A percentile compares a stretch with the other conserved stretches of the same genome.
These are phyloP conservation scores for Corylus americana DNA, from an alignment of 306 rosid species.

Conservation along the genomic window DNA sequence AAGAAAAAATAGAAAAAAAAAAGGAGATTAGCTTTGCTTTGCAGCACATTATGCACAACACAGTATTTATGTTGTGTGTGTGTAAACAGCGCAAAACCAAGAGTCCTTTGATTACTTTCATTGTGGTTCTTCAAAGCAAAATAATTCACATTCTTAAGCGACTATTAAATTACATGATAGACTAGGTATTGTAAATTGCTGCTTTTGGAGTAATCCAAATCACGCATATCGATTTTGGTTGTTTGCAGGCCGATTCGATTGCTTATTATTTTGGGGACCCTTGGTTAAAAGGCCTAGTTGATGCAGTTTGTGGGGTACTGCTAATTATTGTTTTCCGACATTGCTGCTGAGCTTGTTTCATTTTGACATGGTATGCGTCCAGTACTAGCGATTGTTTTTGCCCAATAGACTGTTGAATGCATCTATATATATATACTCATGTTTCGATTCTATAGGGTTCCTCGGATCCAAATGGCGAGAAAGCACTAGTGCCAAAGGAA, in stretches of 20 bases:
- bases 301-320: conserved; percentile 7
- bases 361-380: conserved; percentile 22
- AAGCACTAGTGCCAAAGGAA: conserved; percentile 50
- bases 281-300: background rate
- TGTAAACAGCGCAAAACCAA: background rate
- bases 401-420: conserved; percentile 3
- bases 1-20: no score
- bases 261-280: background rate
- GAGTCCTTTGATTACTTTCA: background rate
- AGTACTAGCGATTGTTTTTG: background rate
- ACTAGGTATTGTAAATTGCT: background rate
- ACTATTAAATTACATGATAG: background rate
- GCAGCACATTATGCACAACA: background rate
- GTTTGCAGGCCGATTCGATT: background rate
- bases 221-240: background rate
- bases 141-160: background rate
- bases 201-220: background rate
- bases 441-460: conserved; percentile 34
- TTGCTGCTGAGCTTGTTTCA: background rate
- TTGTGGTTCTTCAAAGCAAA: background rate
- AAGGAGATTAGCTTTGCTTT: background rate
- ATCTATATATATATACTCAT: conserved; percentile 5
- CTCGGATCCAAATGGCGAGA: conserved; percentile 39
- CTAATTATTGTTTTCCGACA: conserved; percentile 2
- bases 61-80: background rate